Conservation (phyloP, 1,139 yeast species). For the Kodamaea arcana region DNA sequence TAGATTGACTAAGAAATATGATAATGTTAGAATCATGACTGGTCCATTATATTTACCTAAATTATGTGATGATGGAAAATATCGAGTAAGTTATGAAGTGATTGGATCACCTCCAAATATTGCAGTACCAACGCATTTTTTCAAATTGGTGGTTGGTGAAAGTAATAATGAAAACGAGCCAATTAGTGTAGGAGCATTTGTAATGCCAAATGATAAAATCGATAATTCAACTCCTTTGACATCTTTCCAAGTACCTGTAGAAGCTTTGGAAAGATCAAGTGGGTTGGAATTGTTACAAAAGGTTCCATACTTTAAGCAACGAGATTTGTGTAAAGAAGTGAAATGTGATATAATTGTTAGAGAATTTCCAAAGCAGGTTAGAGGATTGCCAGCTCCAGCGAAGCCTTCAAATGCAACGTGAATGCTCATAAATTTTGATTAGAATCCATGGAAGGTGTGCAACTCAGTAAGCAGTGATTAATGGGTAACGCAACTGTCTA, state of each 20-base stretch:
- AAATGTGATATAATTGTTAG: conserved; percentile 79
- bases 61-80: conserved; percentile 69
- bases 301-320: conserved; percentile 56
- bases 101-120: conserved; percentile 95
- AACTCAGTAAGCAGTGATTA: too few relatives aligned
- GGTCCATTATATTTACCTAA: conserved; percentile 93
- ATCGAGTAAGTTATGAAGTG: conserved; percentile 80
- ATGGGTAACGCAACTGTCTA: too few relatives aligned
- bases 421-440: too few relatives aligned
- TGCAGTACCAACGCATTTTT: conserved; percentile 97
- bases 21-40: conserved; percentile 78
- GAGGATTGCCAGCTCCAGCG: too few relatives aligned
- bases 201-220: conserved; percentile 78
- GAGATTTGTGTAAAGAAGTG: conserved; percentile 74
- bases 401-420: too few relatives aligned
- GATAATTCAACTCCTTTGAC: conserved; percentile 67
- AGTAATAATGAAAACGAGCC: conserved; percentile 40
- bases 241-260: conserved; percentile 81
- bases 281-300: conserved; percentile 79
- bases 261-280: conserved; percentile 79
- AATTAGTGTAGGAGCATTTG: conserved; percentile 86
- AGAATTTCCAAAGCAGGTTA: conserved; percentile 63
- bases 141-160: conserved; percentile 86
- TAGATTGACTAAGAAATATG: conserved; percentile 62
- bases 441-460: too few relatives aligned